Evolutionary conservation across 768 basidiomycete species (phyloP).

Genomic region (Solioccasus polychromus): DNA sequence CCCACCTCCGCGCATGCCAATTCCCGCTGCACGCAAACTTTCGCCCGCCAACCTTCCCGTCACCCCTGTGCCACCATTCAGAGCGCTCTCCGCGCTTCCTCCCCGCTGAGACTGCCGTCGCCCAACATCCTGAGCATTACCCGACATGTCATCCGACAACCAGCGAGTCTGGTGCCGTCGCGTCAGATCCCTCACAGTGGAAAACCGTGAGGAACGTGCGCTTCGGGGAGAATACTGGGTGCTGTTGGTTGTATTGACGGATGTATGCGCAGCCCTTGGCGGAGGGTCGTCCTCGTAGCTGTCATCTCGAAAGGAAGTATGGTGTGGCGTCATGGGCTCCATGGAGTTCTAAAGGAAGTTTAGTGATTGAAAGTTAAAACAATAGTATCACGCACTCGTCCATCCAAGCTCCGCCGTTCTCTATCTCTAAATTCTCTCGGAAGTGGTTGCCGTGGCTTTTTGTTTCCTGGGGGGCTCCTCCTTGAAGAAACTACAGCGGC

Average conservation of each 20-base stretch:
- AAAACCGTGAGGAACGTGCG: slow-evolving; percentile 35
- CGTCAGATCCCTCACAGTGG: slow-evolving; percentile 48
- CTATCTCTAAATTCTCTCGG: slow-evolving; percentile 47
- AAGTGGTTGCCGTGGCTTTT: slow-evolving; percentile 48
- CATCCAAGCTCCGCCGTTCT: slow-evolving; percentile 38
- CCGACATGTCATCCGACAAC: slow-evolving; percentile 48
- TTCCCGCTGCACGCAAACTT: slow-evolving; percentile 67
- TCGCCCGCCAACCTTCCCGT: slow-evolving; percentile 60
- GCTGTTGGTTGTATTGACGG: slow-evolving; percentile 17
- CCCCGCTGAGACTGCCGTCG: slow-evolving; percentile 55
- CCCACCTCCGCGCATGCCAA: slow-evolving; percentile 40
- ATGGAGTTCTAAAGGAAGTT: slow-evolving; percentile 25
- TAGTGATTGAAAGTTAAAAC: not conserved
- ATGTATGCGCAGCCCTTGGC: slow-evolving; percentile 24
- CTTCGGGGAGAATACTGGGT: slow-evolving; percentile 29
- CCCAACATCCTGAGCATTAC: slow-evolving; percentile 33
- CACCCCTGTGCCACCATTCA: slow-evolving; percentile 41
- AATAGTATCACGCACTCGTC: slow-evolving; percentile 34
- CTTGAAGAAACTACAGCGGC: slow-evolving; percentile 59
- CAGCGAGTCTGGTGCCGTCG: slow-evolving; percentile 52
- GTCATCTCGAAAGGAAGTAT: slow-evolving; percentile 23
- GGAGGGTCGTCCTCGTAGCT: slow-evolving; percentile 20
- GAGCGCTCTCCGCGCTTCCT: slow-evolving; percentile 69
- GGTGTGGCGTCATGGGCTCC: slow-evolving; percentile 42
- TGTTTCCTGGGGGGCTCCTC: slow-evolving; percentile 43